These are phyloP conservation scores for Colletotrichum tropicicola DNA, from an alignment of 2,329 filamentous ascomycete species.

Conservation along the genomic window DNA sequence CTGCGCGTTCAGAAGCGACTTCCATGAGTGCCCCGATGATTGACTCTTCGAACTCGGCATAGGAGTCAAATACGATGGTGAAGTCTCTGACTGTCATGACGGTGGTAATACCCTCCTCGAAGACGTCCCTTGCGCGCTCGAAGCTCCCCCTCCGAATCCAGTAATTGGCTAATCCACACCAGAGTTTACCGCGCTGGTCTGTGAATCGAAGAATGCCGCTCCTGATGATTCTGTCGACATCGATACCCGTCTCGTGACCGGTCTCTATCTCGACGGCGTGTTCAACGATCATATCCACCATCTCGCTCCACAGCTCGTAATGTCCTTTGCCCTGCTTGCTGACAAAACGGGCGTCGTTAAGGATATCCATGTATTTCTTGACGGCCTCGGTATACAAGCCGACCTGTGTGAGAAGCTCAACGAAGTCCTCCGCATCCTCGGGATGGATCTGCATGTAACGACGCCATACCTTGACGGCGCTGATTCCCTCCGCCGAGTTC, in stretches of 20 bases:
- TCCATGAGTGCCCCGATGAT: slow-evolving; percentile 94
- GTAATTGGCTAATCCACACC: slow-evolving; percentile 94
- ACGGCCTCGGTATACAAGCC: slow-evolving; percentile 91
- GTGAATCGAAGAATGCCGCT: slow-evolving; percentile 92
- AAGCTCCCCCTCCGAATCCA: slow-evolving; percentile 95
- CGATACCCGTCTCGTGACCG: slow-evolving; percentile 81
- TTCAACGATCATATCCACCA: slow-evolving; percentile 93
- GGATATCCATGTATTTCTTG: slow-evolving; percentile 87
- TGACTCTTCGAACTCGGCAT: slow-evolving; percentile 96
- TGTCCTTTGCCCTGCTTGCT: slow-evolving; percentile 95
- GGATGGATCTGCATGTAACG: slow-evolving; percentile 98
- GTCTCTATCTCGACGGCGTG: slow-evolving; percentile 89
- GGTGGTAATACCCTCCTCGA: slow-evolving; percentile 95
- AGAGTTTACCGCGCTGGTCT: slow-evolving; percentile 93
- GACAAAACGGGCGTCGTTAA: slow-evolving; percentile 89
- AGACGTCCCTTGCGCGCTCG: slow-evolving; percentile 90
- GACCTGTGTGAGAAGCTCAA: slow-evolving; percentile 84
- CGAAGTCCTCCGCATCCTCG: slow-evolving; percentile 94
- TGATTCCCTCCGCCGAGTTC: slow-evolving; percentile 87
- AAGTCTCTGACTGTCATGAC: slow-evolving; percentile 99
- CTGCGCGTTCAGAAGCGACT: slow-evolving; percentile 79
- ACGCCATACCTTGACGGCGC: slow-evolving; percentile 92
- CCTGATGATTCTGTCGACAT: slow-evolving; percentile 91
- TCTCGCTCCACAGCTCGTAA: slow-evolving; percentile 97
- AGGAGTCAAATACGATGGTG: slow-evolving; percentile 94